Percentiles rank a stretch among this genome's conserved stretches.
Conservation (phyloP, 202 grass and related monocot species). For the Saccharum hybrid region DNA sequence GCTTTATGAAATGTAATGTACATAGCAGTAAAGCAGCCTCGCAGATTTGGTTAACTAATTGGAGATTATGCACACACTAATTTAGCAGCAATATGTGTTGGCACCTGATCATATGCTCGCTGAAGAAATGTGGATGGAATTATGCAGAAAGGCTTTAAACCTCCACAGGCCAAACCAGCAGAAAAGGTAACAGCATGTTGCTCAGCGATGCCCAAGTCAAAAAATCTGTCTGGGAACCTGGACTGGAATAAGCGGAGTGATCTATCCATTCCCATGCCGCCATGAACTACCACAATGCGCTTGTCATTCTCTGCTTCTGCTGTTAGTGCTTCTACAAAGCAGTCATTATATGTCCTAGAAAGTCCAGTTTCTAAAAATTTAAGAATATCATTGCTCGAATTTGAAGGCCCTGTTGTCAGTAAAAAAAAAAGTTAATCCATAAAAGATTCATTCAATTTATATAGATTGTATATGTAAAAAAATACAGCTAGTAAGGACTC, state of each 20-base stretch:
- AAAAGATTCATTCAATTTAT: neutral
- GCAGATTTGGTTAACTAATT: conserved; percentile 3
- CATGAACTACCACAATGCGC: conserved; percentile 67
- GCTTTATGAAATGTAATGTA: conserved; percentile 41
- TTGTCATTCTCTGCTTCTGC: conserved; percentile 76
- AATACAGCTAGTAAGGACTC: conserved; percentile 6
- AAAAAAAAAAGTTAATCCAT: neutral
- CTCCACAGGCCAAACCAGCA: conserved; percentile 71
- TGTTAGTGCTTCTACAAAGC: conserved; percentile 63
- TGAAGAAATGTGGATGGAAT: conserved; percentile 83
- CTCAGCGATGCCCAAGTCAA: conserved; percentile 73
- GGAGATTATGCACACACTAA: neutral
- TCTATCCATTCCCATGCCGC: conserved; percentile 70
- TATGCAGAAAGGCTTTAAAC: conserved; percentile 77
- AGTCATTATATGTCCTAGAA: conserved; percentile 75
- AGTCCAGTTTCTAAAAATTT: conserved; percentile 47
- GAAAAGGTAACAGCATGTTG: conserved; percentile 83
- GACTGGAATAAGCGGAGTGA: conserved; percentile 67
- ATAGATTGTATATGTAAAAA: conserved; percentile 14
- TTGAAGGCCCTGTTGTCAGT: conserved; percentile 40
- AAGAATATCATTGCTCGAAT: conserved; percentile 39
- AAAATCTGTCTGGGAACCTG: conserved; percentile 77
- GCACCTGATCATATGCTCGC: conserved; percentile 78
- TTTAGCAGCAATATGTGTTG: conserved; percentile 13
- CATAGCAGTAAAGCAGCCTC: conserved; percentile 14